Evolutionary conservation across 2,329 filamentous ascomycete species (phyloP).

Genomic region (Neofusicoccum umdonicola): DNA sequence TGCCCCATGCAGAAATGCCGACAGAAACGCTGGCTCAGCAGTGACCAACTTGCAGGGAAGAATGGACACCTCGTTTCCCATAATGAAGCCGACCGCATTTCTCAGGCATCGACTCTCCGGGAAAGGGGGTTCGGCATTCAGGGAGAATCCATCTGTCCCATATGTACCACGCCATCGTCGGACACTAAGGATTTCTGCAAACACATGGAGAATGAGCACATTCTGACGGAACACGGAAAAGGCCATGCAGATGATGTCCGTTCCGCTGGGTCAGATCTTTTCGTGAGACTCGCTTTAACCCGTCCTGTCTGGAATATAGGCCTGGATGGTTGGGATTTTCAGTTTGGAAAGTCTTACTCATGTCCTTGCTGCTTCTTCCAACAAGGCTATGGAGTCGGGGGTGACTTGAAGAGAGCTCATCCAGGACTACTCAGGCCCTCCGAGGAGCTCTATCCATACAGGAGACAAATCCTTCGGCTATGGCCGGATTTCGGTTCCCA

Average conservation of each 20-base stretch:
- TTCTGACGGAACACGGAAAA: not conserved
- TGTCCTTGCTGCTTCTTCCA: too few species aligned
- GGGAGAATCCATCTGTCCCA: not conserved
- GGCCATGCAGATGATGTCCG: not conserved
- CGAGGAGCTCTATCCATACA: not conserved
- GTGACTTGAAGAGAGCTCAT: too few species aligned
- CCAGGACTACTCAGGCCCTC: not conserved
- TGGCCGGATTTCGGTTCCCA: not conserved
- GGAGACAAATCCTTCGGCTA: not conserved
- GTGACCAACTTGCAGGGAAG: not conserved
- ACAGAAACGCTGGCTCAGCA: not conserved
- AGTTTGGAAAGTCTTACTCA: too few species aligned
- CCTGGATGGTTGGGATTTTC: too few species aligned
- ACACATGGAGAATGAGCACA: not conserved
- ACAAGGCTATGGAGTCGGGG: too few species aligned
- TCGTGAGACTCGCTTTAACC: too few species aligned
- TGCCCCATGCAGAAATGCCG: not conserved
- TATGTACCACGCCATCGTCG: not conserved
- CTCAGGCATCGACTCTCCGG: not conserved
- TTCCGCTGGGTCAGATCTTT: too few species aligned
- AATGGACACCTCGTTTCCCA: not conserved
- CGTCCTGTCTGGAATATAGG: too few species aligned
- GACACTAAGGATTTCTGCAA: not conserved
- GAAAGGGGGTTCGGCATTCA: not conserved
- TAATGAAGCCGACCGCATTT: not conserved